Evolutionary conservation across 1,284 basidiomycete genomes (phyloP).

Genomic region (Chalciporus sp.): DNA sequence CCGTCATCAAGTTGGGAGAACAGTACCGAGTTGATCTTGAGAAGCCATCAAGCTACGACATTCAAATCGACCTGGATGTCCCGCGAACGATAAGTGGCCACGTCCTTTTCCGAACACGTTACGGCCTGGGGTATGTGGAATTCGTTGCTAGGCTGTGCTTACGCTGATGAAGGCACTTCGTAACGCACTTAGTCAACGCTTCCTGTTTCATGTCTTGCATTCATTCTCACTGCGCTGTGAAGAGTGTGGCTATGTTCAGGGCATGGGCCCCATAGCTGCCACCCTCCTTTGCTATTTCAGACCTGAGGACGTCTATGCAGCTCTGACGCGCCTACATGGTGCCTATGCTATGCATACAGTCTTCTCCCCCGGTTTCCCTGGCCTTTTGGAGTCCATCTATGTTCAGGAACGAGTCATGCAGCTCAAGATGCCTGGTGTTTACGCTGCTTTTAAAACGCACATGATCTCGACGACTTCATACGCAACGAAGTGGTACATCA

Average conservation of each 20-base stretch:
- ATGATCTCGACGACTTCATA: conserved; percentile 93
- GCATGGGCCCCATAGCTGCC: conserved; percentile 97
- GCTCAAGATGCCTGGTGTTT: conserved; percentile 87
- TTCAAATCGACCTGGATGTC: conserved; percentile 98
- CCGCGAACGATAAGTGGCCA: conserved; percentile 96
- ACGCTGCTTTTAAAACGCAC: conserved; percentile 80
- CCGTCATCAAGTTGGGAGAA: conserved; percentile 44
- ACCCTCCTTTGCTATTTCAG: conserved; percentile 93
- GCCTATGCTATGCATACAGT: conserved; percentile 88
- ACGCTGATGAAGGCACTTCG: conserved; percentile 41
- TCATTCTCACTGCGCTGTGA: conserved; percentile 84
- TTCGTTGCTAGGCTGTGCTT: conserved; percentile 7
- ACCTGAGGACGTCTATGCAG: conserved; percentile 84
- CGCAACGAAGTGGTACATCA: conserved; percentile 99
- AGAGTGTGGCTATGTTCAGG: conserved; percentile 97
- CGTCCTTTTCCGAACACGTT: conserved; percentile 92
- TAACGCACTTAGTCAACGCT: conserved; percentile 71
- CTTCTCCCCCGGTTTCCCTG: conserved; percentile 95
- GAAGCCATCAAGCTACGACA: conserved; percentile 84
- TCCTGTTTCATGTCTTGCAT: conserved; percentile 93
- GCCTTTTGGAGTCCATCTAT: conserved; percentile 91
- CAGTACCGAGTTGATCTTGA: conserved; percentile 73
- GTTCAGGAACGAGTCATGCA: conserved; percentile 90
- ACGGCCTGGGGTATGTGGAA: conserved; percentile 81
- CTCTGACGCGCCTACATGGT: conserved; percentile 84